Conservation (phyloP, 2,329 filamentous ascomycete species). For the Venturia asperata region DNA sequence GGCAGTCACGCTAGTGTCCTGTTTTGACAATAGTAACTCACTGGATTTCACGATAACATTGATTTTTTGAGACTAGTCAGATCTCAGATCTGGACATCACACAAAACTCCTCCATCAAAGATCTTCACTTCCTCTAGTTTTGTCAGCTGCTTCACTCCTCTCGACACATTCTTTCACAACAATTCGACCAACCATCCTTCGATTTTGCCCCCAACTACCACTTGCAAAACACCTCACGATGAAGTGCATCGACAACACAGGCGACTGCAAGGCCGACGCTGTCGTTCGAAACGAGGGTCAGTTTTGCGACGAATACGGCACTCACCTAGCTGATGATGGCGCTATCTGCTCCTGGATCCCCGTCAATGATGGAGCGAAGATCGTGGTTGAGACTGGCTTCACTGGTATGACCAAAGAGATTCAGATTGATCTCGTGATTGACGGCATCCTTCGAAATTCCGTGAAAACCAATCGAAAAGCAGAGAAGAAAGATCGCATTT, state of each 20-base stretch:
- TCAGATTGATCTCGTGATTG: constrained; percentile 32
- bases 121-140: neutral
- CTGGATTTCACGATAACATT: neutral
- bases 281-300: constrained; percentile 25
- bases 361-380: constrained; percentile 27
- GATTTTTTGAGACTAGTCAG: neutral
- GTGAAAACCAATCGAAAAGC: constrained; percentile 15
- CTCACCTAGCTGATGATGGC: constrained; percentile 26
- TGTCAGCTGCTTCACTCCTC: neutral
- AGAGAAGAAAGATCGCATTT: constrained; percentile 18
- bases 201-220: neutral
- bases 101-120: neutral
- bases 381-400: constrained; percentile 30
- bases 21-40: neutral
- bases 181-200: neutral
- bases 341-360: constrained; percentile 34
- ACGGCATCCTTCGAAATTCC: constrained; percentile 31
- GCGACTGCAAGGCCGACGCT: constrained; percentile 31
- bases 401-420: constrained; percentile 28
- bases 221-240: constrained; percentile 24
- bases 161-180: neutral
- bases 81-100: neutral
- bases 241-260: constrained; percentile 31
- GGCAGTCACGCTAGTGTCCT: too few relatives aligned
- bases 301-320: constrained; percentile 30